Evolutionary conservation across 2,329 filamentous ascomycete genomes (phyloP).

Genomic region (Celoporthe dispersa): DNA sequence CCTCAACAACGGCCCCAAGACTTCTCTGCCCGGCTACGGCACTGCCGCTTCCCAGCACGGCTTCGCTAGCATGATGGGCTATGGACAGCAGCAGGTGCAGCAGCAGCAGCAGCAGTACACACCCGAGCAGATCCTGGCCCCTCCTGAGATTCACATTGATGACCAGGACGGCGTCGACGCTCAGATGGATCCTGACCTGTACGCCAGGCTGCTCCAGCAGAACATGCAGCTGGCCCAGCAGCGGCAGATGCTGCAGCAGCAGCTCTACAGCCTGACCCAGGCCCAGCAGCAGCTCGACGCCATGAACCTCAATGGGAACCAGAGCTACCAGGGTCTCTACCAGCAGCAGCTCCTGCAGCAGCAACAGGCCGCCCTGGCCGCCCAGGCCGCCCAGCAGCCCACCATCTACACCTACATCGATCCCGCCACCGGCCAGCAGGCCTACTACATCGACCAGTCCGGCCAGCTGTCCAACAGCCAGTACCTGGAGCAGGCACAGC

Average conservation of each 20-base stretch:
- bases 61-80: constrained; percentile 36
- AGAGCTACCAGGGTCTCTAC: constrained; percentile 65
- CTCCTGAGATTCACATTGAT: constrained; percentile 77
- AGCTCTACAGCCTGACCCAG: constrained; percentile 81
- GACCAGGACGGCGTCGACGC: constrained; percentile 64
- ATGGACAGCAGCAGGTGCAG: constrained; percentile 30
- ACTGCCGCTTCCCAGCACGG: constrained; percentile 37
- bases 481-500: constrained; percentile 28
- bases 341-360: constrained; percentile 47
- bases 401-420: constrained; percentile 85
- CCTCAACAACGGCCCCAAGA: constrained; percentile 57
- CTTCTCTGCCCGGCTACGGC: constrained; percentile 57
- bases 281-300: constrained; percentile 83
- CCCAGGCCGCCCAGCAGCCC: constrained; percentile 67
- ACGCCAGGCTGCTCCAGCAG: constrained; percentile 87
- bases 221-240: constrained; percentile 93
- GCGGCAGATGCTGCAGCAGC: constrained; percentile 93
- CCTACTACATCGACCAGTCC: constrained; percentile 75
- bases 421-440: constrained; percentile 81
- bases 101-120: constrained; percentile 58
- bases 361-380: constrained; percentile 67
- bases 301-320: constrained; percentile 69
- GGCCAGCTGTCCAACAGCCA: constrained; percentile 44
- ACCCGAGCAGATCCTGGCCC: constrained; percentile 86
- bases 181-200: constrained; percentile 82